Base-by-base conservation (phyloP, 139 green algal species). In the Chlorella ohadii region DNA sequence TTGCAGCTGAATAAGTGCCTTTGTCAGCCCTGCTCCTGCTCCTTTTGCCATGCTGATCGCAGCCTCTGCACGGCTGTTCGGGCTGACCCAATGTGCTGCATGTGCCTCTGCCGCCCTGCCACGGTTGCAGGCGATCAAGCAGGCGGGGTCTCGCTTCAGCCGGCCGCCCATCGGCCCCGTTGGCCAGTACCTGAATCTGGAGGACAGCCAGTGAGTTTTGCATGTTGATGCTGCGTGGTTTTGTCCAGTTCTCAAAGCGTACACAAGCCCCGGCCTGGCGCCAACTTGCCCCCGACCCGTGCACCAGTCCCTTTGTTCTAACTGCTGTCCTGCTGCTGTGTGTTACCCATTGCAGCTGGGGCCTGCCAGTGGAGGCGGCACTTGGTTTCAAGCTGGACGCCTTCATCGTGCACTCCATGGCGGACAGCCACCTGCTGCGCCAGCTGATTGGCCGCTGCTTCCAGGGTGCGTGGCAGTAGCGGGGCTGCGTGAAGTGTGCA, bases 101-200 rank as follows among this genome's bases (percentile, higher is more conserved):
- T 51, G 6, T 9, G 44, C 44, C 7, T 51, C 44, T 51, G 44
- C 44, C 9, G n/a, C 44, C 44, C 44, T 9, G 9, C 44, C 44
- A 6, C 7, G 9, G 7, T 51, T 51, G 15, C 51, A 59, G 39
- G 65, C 23, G 4, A 82, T 92, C 16, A 15, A 83, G 13, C 57
- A 27, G 33, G 55, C 57, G 12, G 33, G 27, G 39, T 68, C 61
- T 5, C 23, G 57, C 17, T 92, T 92, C 63, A 73, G 86, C 74
- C 56, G 44, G 28, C 78, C 72, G 66, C 88, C 88, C n/a, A 87
- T 92, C 23, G 88, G 88, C 23, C 88, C 88, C 20, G 7, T 92
- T 39, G 88, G 88, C 3, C 34, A 67, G 23, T 51, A 84, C n/a
- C 44, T 92, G 9, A 39, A 28, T 2, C 51, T 92, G 56, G 64